phyloP scores from a whole-genome alignment of 352 stramenopile species.

The Globisporangium yorkense region DNA sequence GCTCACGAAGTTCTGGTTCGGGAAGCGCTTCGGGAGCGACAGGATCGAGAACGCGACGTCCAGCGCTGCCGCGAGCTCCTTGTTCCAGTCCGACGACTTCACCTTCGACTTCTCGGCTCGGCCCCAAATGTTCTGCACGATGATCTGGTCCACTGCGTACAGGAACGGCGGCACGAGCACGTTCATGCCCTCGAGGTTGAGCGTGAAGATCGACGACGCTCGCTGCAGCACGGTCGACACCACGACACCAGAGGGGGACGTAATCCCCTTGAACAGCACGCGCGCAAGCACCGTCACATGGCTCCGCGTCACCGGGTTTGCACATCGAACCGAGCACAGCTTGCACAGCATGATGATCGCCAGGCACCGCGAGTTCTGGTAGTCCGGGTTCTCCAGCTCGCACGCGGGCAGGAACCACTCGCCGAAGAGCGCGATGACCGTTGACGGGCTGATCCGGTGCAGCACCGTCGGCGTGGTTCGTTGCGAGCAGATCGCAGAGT shows the following conservation, averaged over 20 bases:
- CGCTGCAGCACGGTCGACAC: slow-evolving; percentile 78
- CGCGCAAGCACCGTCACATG: slow-evolving; percentile 62
- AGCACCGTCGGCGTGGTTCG: slow-evolving; percentile 46
- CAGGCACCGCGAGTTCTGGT: slow-evolving; percentile 72
- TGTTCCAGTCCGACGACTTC: slow-evolving; percentile 76
- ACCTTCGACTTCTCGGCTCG: slow-evolving; percentile 59
- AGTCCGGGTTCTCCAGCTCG: slow-evolving; percentile 59
- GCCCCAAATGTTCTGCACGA: slow-evolving; percentile 76
- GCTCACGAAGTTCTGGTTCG: slow-evolving; percentile 68
- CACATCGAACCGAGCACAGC: slow-evolving; percentile 62
- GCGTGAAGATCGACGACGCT: slow-evolving; percentile 67
- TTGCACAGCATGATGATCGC: slow-evolving; percentile 78
- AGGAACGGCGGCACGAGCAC: slow-evolving; percentile 77
- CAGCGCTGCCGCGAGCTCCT: slow-evolving; percentile 67
- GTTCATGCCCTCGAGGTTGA: slow-evolving; percentile 75
- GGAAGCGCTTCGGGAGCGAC: slow-evolving; percentile 65
- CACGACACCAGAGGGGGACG: slow-evolving; percentile 59
- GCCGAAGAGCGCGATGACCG: slow-evolving; percentile 75
- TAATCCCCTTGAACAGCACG: slow-evolving; percentile 76
- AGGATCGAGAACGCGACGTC: slow-evolving; percentile 77
- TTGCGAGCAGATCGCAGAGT: slow-evolving; percentile 64
- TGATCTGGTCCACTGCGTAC: slow-evolving; percentile 77
- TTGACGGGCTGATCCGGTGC: slow-evolving; percentile 75
- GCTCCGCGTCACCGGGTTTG: slow-evolving; percentile 48
- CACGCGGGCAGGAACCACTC: slow-evolving; percentile 86